Percentiles rank a stretch among this genome's conserved stretches.
Conservation (phyloP, 345 rosid species). For the Brassica rapa region DNA sequence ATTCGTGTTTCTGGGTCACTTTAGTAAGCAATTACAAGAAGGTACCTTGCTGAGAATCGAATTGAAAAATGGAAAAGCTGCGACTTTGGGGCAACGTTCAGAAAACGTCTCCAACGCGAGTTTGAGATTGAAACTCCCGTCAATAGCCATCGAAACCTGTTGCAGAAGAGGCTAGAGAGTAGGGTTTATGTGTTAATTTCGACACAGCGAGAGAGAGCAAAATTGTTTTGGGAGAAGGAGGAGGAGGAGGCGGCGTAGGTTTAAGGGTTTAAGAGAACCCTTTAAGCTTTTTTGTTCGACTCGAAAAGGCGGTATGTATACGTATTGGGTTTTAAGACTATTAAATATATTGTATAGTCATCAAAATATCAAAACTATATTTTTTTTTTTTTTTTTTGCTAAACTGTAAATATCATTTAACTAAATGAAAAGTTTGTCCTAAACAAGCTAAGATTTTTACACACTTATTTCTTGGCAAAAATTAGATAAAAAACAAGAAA, state of each 20-base stretch:
- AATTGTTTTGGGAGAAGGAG: constrained; percentile 3
- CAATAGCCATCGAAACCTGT: constrained; percentile 57
- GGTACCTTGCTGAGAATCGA: constrained; percentile 50
- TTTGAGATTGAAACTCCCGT: constrained; percentile 68
- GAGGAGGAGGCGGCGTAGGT: constrained; percentile 4
- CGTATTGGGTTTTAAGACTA: not conserved
- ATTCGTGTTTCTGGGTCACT: not conserved
- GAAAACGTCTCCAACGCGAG: constrained; percentile 59
- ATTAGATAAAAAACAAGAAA: too few species aligned
- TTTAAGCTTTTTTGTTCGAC: not conserved
- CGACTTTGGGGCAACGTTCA: constrained; percentile 63
- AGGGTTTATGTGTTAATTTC: not conserved
- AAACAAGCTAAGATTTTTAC: too few species aligned
- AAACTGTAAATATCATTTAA: too few species aligned
- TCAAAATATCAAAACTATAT: too few species aligned
- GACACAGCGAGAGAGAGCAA: not conserved
- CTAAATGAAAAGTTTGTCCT: too few species aligned
- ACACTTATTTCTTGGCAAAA: too few species aligned
- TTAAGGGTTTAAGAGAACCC: constrained; percentile 19
- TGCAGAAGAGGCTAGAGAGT: not conserved
- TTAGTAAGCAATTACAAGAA: not conserved
- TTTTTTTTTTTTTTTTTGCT: too few species aligned
- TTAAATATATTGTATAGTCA: too few species aligned
- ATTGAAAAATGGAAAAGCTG: constrained; percentile 37
- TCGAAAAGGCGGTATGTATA: not conserved